Percentiles rank a stretch among this genome's conserved stretches.
Evolutionary conservation across 768 basidiomycete genomes (phyloP).

Genomic region (Boletus tomentosulus): DNA sequence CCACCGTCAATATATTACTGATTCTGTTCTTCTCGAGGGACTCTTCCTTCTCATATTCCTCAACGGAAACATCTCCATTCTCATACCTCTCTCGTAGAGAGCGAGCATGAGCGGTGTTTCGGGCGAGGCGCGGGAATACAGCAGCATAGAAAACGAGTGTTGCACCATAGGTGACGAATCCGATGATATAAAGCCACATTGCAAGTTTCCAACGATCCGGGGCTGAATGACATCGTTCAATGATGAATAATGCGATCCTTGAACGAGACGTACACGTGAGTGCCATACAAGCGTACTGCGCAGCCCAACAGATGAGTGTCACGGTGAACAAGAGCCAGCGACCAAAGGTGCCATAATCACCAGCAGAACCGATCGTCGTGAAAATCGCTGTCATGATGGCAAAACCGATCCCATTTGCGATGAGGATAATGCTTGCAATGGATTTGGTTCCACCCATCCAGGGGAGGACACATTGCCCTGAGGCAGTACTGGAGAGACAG

Average conservation of each 20-base stretch:
- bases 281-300: conserved; percentile 74
- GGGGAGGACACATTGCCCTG: conserved; percentile 73
- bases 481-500: conserved; percentile 51
- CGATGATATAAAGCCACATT: conserved; percentile 76
- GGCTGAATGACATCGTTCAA: conserved; percentile 33
- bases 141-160: conserved; percentile 81
- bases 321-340: conserved; percentile 69
- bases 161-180: conserved; percentile 75
- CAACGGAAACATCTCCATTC: conserved; percentile 51
- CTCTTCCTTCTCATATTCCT: conserved; percentile 70
- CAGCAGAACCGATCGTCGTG: conserved; percentile 61
- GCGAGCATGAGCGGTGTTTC: conserved; percentile 67
- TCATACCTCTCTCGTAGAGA: conserved; percentile 52
- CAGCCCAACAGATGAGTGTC: conserved; percentile 74
- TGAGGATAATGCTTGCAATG: conserved; percentile 68
- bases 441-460: conserved; percentile 75
- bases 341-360: conserved; percentile 48
- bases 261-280: conserved; percentile 51
- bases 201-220: conserved; percentile 67
- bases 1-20: conserved; percentile 78
- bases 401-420: conserved; percentile 74
- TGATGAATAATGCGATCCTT: background rate
- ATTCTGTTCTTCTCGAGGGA: conserved; percentile 81
- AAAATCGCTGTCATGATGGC: conserved; percentile 79
- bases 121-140: conserved; percentile 73